Evolutionary conservation across 2,329 filamentous ascomycete species (phyloP).

Genomic region (Colletotrichum ledebouriae): DNA sequence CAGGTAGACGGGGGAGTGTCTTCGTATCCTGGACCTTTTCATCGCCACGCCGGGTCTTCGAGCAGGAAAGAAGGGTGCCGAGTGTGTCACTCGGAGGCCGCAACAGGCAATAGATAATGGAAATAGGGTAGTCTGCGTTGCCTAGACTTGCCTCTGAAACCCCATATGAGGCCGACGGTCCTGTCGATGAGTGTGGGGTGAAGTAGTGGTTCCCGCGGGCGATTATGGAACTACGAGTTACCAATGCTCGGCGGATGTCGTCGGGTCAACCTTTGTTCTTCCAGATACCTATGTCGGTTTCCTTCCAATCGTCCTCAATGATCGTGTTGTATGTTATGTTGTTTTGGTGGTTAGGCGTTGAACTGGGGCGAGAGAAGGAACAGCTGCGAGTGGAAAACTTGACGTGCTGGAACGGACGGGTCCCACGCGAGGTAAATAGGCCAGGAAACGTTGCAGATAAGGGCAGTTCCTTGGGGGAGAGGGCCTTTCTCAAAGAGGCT

Average conservation of each 20-base stretch:
- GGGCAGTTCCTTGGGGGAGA: constrained; percentile 3
- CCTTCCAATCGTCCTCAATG: not conserved
- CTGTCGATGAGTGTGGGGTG: not conserved
- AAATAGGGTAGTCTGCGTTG: constrained; percentile 1
- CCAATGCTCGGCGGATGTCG: too few species aligned
- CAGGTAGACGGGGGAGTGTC: constrained; percentile 59
- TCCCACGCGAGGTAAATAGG: constrained; percentile 37
- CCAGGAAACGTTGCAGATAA: constrained; percentile 35
- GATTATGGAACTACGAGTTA: too few species aligned
- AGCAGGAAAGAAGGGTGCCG: constrained; percentile 7
- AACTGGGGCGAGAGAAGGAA: not conserved
- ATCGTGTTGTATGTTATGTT: not conserved
- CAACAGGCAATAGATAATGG: not conserved
- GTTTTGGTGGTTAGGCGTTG: constrained; percentile 9
- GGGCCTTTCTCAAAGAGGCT: constrained; percentile 26
- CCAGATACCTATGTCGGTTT: not conserved
- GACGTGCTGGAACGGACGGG: constrained; percentile 23
- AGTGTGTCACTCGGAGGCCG: constrained; percentile 12
- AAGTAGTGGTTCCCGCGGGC: too few species aligned
- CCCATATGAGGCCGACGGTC: constrained; percentile 18
- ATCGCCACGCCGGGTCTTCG: constrained; percentile 51
- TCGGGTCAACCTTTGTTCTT: not conserved
- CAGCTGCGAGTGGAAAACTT: not conserved
- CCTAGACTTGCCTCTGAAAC: constrained; percentile 19
- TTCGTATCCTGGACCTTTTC: constrained; percentile 62